Base-by-base conservation (phyloP, 768 basidiomycete genomes). In the Tulasnella sp. region DNA sequence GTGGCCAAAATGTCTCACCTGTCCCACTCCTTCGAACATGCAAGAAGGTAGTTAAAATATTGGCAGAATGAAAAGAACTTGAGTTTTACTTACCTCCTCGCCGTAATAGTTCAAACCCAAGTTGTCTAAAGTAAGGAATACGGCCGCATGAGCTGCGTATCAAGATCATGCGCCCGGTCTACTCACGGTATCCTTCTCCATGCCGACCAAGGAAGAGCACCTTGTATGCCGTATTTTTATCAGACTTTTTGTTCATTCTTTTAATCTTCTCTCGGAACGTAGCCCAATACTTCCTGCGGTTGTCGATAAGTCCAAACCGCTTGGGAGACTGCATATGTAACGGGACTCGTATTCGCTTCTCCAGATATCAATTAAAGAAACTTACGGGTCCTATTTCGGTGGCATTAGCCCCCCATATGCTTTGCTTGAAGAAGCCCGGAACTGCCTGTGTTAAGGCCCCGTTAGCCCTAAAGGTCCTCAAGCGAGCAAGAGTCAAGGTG, bases 181-280 rank as follows among this genome's bases (percentile, higher is more conserved):
- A 82, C 92, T 83, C 84, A 93, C 93, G 93, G 83, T 88, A 90
- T 76, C 93, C 94, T 85, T 94, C 87, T 0, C 93, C 94, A 81
- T 95, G 94, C 82, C 94, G 87, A 1, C 89, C 90, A 2, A 94
- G 84, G 78, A 92, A 89, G 74, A 94, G 86, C 16, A 93, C 86
- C 82, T 94, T 95, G 86, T 91, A 92, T 14, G 85, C 85, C 34
- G 87, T 87, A 1, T 85, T 86, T 0, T 83, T 75, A 1, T 85
- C 84, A 0, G 89, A 88, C 4, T 82, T 82, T 1, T 83, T 80
- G 80, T 93, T 92, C 80, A 94, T 83, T n/a, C 84, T 80, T 5
- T 84, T 80, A n/a, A 94, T 85, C 18, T 86, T 83, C 0, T 82
- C 72, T n/a, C 85, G 82, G 79, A 93, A 88, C 5, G 82, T 87